Conservation (phyloP, 2,329 filamentous ascomycete species). For the Ascosphaera acerosa region DNA sequence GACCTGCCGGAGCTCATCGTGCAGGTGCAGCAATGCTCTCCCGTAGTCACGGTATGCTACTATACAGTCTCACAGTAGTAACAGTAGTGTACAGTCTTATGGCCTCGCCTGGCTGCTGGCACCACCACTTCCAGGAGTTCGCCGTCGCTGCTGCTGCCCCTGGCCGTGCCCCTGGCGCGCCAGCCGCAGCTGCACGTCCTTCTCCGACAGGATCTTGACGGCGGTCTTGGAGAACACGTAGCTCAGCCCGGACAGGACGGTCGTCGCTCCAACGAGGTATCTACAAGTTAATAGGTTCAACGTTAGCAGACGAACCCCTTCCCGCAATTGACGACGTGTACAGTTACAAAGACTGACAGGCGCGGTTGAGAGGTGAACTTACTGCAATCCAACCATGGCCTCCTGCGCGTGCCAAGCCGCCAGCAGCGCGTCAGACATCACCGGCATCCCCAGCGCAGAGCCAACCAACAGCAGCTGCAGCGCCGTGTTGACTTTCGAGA, state of each 20-base stretch:
- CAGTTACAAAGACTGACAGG: not conserved
- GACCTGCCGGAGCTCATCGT: no score
- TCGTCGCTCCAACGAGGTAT: constrained; percentile 68
- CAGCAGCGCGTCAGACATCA: constrained; percentile 34
- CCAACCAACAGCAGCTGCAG: constrained; percentile 73
- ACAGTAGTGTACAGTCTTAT: no score
- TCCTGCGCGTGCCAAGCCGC: constrained; percentile 30
- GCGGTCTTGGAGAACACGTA: constrained; percentile 81
- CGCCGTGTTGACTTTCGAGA: constrained; percentile 57
- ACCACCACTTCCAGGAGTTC: no score
- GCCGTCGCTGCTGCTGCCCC: no score
- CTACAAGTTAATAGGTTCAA: constrained; percentile 18
- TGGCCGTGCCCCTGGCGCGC: constrained; percentile 10
- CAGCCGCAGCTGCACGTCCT: constrained; percentile 16
- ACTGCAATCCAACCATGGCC: constrained; percentile 29
- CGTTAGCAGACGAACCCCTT: not conserved
- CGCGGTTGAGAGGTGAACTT: no score
- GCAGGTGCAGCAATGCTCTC: no score
- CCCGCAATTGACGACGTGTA: not conserved
- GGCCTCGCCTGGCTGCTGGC: no score
- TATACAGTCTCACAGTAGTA: no score
- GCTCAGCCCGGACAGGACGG: constrained; percentile 77
- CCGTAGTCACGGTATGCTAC: no score
- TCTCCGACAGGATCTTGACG: constrained; percentile 49
- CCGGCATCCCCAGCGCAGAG: constrained; percentile 53